Percentiles rank a stretch among this genome's conserved stretches.
phyloP scores from a whole-genome alignment of 176 grass and related monocot species.

The Oropetium thomaeum region DNA sequence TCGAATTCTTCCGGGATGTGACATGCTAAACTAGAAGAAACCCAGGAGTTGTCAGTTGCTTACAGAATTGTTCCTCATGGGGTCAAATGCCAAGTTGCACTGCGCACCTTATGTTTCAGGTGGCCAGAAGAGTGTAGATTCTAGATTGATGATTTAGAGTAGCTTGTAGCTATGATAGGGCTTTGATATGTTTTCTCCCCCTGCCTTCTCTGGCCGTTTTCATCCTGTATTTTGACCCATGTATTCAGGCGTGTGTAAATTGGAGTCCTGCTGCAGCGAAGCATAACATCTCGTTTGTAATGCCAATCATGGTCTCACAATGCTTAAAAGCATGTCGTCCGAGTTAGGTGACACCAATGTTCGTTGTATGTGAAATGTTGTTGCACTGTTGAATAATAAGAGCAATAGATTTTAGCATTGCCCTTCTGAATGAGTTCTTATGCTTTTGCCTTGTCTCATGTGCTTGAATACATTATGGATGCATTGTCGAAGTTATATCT shows the following conservation, averaged over 20 bases:
- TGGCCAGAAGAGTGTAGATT: constrained; percentile 32
- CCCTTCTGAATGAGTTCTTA: background rate
- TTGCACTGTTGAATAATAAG: constrained; percentile 26
- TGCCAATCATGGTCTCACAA: constrained; percentile 15
- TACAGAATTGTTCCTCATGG: constrained; percentile 43
- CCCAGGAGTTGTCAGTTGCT: constrained; percentile 36
- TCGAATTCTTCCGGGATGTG: constrained; percentile 55
- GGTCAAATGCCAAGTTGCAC: constrained; percentile 20
- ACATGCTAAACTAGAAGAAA: constrained; percentile 28
- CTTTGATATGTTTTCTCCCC: background rate
- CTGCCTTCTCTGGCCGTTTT: background rate
- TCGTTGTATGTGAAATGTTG: background rate
- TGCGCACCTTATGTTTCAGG: background rate
- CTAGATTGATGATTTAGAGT: constrained; percentile 27
- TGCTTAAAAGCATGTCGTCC: background rate
- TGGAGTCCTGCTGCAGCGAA: constrained; percentile 18
- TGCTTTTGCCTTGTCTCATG: background rate
- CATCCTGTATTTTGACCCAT: constrained; percentile 28
- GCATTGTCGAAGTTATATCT: background rate
- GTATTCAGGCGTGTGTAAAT: constrained; percentile 44
- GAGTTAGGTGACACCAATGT: constrained; percentile 17
- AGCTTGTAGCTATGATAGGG: background rate
- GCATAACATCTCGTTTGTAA: constrained; percentile 46
- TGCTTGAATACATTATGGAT: background rate
- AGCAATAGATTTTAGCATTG: constrained; percentile 10